A percentile compares a stretch with the other conserved stretches of the same genome.
These are phyloP conservation scores for Aspergillus calidoustus DNA, from an alignment of 2,329 filamentous ascomycete species.

Conservation along the genomic window DNA sequence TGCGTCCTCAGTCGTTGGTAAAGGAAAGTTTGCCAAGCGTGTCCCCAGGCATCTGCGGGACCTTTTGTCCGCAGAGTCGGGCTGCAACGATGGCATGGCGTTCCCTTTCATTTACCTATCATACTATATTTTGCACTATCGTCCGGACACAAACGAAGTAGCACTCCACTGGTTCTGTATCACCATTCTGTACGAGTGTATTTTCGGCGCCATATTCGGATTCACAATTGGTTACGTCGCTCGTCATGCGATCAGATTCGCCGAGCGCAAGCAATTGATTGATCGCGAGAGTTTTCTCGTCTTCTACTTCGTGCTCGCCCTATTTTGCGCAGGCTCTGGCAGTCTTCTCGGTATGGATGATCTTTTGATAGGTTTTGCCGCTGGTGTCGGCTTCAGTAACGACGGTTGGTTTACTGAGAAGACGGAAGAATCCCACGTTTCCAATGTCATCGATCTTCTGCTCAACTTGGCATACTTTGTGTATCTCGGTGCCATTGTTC, in stretches of 20 bases:
- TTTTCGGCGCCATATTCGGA: slow-evolving; percentile 89
- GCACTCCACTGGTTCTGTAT: slow-evolving; percentile 86
- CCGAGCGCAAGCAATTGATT: slow-evolving; percentile 83
- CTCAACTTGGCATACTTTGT: slow-evolving; percentile 99
- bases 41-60: slow-evolving; percentile 98
- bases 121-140: slow-evolving; percentile 85
- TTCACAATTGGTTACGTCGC: slow-evolving; percentile 87
- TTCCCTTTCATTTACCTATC: slow-evolving; percentile 97
- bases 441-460: slow-evolving; percentile 96
- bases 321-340: slow-evolving; percentile 94
- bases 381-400: slow-evolving; percentile 98
- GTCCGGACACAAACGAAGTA: slow-evolving; percentile 69
- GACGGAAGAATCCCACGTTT: slow-evolving; percentile 97
- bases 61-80: slow-evolving; percentile 91
- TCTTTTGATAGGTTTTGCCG: slow-evolving; percentile 89
- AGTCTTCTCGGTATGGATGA: slow-evolving; percentile 92
- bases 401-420: slow-evolving; percentile 99
- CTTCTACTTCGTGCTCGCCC: slow-evolving; percentile 95
- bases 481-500: slow-evolving; percentile 95
- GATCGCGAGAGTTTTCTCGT: slow-evolving; percentile 97
- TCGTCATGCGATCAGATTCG: slow-evolving; percentile 84
- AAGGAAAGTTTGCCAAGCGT: slow-evolving; percentile 97
- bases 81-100: slow-evolving; percentile 99
- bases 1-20: slow-evolving; percentile 96
- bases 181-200: slow-evolving; percentile 91